Base-by-base conservation (phyloP, 331 rosid species). In the Quercus phellos region DNA sequence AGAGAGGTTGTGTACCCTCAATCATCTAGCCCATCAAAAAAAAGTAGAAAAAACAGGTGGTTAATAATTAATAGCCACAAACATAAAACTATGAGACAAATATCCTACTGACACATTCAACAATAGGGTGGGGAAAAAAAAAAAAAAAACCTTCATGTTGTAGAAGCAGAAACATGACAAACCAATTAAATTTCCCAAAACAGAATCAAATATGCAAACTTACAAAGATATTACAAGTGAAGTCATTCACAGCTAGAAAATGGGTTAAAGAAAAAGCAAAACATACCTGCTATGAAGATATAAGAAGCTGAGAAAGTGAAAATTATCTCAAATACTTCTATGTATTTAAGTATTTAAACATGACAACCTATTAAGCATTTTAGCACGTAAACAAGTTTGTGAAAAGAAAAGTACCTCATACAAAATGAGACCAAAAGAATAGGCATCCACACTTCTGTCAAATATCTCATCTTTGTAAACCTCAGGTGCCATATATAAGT, bases 401-500 rank as follows among this genome's bases (percentile, higher is more conserved):
- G 30, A 80, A 50, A 46, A 46, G 53, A 12, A 72, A 69, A 35
- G 64, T 84, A 95, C 99, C 99, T 95, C 99, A 26, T 89, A 90
- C 75, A 95, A 54, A 83, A 95, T 77, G 70, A 95, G 96, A 74
- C 98, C 99, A 51, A 93, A 95, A 73, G 98, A 90, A 84, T 88
- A 95, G 5, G 88, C 88, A 85, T 95, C 99, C 79, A 81, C 98
- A 63, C 92, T 89, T 87, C 92, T 93, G 79, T 84, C 91, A 80
- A 95, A 95, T 73, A 85, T 83, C 55, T 90, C 92, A 75, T 88
- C 90, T 77, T 43, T 91, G 93, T 88, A 91, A 81, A 90, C 79
- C 83, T 95, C 99, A 4, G 99, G 99, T 68, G 99, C 96, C 89
- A 93, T 55, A 68, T 95, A 95, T 75, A 88, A 85, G 87, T 86